phyloP scores from a whole-genome alignment of 345 rosid species.

The Bretschneidera sinensis region DNA sequence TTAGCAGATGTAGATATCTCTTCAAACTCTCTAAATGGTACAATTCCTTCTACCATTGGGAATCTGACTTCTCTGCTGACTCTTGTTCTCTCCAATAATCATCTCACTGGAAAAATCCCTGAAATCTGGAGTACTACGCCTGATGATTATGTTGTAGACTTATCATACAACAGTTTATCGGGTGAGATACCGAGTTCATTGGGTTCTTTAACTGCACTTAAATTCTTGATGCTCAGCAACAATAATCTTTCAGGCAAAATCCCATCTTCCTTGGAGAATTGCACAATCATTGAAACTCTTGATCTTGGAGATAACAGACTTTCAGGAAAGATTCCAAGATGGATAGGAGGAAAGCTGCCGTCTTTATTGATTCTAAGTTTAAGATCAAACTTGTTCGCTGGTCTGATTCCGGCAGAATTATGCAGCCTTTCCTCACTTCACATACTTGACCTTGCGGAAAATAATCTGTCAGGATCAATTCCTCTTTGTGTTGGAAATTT shows the following conservation, averaged over 20 bases:
- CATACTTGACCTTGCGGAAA: too few species aligned
- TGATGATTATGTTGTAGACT: not conserved
- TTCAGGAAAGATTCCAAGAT: not conserved
- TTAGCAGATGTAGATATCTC: constrained; percentile 16
- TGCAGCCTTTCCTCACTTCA: too few species aligned
- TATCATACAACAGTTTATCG: not conserved
- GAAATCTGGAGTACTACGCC: constrained; percentile 14
- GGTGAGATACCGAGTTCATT: not conserved
- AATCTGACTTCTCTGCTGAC: not conserved
- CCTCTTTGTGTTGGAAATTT: not conserved
- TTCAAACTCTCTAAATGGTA: constrained; percentile 15
- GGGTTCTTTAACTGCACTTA: not conserved
- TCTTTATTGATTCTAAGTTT: not conserved
- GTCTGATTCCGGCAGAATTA: too few species aligned
- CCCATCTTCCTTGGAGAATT: not conserved
- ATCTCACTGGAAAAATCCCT: constrained; percentile 13
- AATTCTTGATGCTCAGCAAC: not conserved
- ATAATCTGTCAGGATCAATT: too few species aligned
- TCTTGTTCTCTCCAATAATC: constrained; percentile 7
- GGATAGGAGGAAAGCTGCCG: not conserved
- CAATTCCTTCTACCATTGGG: constrained; percentile 10
- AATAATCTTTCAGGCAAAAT: not conserved
- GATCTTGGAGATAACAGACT: not conserved
- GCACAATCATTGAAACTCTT: not conserved
- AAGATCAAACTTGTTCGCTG: too few species aligned